Base-by-base conservation (phyloP, 139 green algal genomes). In the Chlamydomonas sp. region DNA sequence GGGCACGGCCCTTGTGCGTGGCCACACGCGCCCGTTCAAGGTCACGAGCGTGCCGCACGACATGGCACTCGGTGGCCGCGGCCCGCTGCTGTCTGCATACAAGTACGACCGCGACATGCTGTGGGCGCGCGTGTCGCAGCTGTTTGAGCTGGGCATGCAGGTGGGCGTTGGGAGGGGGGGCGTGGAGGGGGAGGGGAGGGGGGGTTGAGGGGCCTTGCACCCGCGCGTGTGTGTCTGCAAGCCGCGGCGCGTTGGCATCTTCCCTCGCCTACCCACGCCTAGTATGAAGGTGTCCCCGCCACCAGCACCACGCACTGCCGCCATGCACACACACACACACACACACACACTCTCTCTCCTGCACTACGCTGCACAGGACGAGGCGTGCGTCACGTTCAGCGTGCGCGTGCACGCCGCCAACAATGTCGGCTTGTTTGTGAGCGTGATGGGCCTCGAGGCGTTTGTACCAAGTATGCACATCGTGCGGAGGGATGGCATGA, bases 81-180 rank as follows among this genome's bases (percentile, higher is more conserved):
- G 48, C 35, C 67, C 67, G 4, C 67, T 72, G 3, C 67, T 72
- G 3, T 72, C 67, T 54, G 67, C 67, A 20, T 48, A 48, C 3
- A n/a, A 49, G 20, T 63, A 72, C 34, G 67, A 72, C 34, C 26
- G 33, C 6, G 67, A 63, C 30, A 63, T 72, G 48, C 28, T 65
- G 26, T 58, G 54, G 48, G 50, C 29, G 31, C 30, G 67, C 26
- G 38, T 65, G 48, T 58, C 54, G 22, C 67, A 72, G 50, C 50
- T 72, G 31, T 43, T 57, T 35, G 30, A 72, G 22, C 22, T 72
- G 48, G 16, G 30, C 22, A 13, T 54, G 16, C 24, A 72, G 67
- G 67, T 72, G n/a, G 3, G 48, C 22, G 50, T 61, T 22, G 29
- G 16, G 10, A 62, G 10, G 50, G 16, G 50, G 29, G 50, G 24